Base-by-base conservation (phyloP, 192 early-diverging fungal species). In the Paraglomus brasilianum region DNA sequence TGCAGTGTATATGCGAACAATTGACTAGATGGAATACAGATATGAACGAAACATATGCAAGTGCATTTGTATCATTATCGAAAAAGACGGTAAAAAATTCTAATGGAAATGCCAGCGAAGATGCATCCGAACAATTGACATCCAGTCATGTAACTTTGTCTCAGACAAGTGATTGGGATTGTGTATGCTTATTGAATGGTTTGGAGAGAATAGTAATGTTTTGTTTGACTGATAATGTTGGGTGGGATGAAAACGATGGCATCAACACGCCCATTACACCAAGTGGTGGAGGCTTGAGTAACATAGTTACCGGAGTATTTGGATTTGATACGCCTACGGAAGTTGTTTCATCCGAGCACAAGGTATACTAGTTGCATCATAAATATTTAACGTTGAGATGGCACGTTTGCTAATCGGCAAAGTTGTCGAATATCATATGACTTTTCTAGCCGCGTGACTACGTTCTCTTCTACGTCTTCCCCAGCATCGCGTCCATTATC, bases 1-100 rank as follows among this genome's bases (percentile, higher is more conserved):
- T 90, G 0, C 79, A 80, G 38, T 81, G 72, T 60, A 70, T 92
- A 7, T 90, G 89, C 53, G 76, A 87, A 55, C 86, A 92, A 71
- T 76, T 91, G 40, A 57, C 65, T 14, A 42, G 75, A 0, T 69
- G 67, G 67, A 57, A 69, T 58, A 21, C 41, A 5, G 67, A 69
- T 19, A 69, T 22, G 19, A 19, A 69, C 24, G 38, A 46, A 24
- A 52, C 44, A 19, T 53, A 69, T 45, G 52, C 44, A 30, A 30
- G 30, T 3, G 30, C 30, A 2, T 30, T 30, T 30, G 30, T 3
- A 30, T 30, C 30, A 30, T 30, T 30, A 36, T 64, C n/a, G 22
- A 49, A 15, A 48, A 24, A n/a, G n/a, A n/a, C n/a, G n/a, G n/a
- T n/a, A n/a, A n/a, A 43, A 63, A 3, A 49, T 19, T 49, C 14